These are phyloP conservation scores for Cydonia oblonga DNA, from an alignment of 331 rosid genomes.

Conservation along the genomic window DNA sequence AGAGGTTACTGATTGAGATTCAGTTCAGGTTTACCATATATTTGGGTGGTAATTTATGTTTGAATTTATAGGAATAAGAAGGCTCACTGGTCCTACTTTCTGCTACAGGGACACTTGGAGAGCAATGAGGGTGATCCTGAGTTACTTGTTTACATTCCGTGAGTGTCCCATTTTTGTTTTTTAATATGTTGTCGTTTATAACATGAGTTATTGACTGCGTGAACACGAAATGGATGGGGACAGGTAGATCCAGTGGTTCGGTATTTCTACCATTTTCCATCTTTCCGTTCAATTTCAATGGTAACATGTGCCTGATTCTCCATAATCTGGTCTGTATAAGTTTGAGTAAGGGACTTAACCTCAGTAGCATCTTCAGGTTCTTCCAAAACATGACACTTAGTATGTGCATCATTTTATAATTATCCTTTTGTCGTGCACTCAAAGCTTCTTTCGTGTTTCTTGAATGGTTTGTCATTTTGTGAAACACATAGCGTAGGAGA, in stretches of 20 bases:
- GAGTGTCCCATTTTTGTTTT: conserved; percentile 14
- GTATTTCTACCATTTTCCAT: neutral
- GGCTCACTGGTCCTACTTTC: conserved; percentile 11
- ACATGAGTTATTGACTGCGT: neutral
- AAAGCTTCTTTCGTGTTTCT: neutral
- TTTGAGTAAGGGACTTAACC: neutral
- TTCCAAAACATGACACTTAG: neutral
- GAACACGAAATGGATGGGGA: neutral
- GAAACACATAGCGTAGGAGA: neutral
- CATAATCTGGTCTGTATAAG: neutral
- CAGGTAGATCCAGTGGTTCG: neutral
- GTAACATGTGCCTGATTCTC: neutral
- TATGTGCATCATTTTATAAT: neutral
- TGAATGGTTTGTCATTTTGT: neutral
- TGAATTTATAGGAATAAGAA: neutral
- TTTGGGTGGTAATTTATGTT: neutral
- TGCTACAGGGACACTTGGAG: conserved; percentile 65
- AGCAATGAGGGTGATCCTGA: conserved; percentile 99
- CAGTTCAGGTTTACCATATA: neutral
- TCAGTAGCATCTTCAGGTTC: neutral
- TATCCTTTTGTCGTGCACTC: neutral
- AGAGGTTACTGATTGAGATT: neutral
- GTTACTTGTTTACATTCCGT: conserved; percentile 87
- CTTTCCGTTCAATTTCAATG: neutral
- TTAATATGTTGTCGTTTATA: neutral